Conservation (phyloP, 106 monocot genomes). For the Chionographis japonica region DNA sequence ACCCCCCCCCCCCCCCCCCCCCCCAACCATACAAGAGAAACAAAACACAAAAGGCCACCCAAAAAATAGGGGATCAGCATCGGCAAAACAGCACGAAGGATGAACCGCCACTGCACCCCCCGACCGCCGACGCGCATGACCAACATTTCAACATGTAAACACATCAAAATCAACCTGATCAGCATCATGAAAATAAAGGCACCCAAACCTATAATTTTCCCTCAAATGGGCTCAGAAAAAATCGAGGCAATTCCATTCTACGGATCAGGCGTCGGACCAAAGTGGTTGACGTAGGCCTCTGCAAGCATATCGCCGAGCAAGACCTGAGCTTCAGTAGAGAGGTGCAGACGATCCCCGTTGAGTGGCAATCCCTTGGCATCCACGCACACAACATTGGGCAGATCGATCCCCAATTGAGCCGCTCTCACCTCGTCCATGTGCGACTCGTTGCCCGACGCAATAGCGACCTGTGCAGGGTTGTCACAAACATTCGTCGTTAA, state of each 20-base stretch:
- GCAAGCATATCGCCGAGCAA: slow-evolving; percentile 57
- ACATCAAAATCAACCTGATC: no score
- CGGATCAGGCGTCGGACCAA: not conserved
- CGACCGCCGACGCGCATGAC: no score
- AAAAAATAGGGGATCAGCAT: no score
- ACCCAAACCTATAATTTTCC: no score
- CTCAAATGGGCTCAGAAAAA: no score
- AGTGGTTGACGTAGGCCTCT: slow-evolving; percentile 35
- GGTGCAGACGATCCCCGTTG: slow-evolving; percentile 52
- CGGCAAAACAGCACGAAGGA: no score
- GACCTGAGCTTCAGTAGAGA: slow-evolving; percentile 60
- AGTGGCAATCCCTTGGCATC: slow-evolving; percentile 67
- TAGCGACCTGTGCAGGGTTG: slow-evolving; percentile 40
- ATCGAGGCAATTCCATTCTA: not conserved
- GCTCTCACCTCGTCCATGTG: slow-evolving; percentile 46
- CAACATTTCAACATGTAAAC: no score
- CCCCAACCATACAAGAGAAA: no score
- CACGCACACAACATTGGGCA: slow-evolving; percentile 48
- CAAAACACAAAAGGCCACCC: no score
- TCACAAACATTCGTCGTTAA: not conserved
- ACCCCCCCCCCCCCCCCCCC: no score
- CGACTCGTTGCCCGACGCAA: slow-evolving; percentile 50
- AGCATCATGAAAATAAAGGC: no score
- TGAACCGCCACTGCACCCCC: no score
- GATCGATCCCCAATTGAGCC: slow-evolving; percentile 45